These are phyloP conservation scores for Hevea brasiliensis DNA, from an alignment of 345 rosid species.

Conservation along the genomic window DNA sequence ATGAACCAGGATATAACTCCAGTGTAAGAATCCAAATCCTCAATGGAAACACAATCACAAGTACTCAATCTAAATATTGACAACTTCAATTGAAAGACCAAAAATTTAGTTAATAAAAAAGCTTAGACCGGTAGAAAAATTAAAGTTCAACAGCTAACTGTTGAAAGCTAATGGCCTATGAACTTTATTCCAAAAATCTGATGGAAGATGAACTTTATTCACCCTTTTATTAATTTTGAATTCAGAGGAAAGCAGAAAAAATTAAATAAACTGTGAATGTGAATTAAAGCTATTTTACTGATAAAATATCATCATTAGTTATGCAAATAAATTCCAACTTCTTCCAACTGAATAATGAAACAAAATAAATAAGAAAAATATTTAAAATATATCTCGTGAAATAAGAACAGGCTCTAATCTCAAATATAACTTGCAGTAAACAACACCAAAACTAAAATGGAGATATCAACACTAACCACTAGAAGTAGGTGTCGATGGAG, in stretches of 20 bases:
- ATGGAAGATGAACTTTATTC: no score
- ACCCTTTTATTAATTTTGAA: neutral
- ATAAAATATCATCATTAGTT: neutral
- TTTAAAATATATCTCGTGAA: neutral
- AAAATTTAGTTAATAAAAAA: no score
- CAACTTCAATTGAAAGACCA: no score
- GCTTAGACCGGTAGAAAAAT: no score
- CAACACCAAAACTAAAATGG: conserved; percentile 5
- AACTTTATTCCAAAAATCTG: no score
- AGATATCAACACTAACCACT: conserved; percentile 46
- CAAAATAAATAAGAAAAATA: neutral
- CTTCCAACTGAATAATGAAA: neutral
- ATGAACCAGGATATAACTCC: no score
- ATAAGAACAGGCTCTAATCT: neutral
- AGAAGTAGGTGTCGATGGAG: conserved; percentile 33
- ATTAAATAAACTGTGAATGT: neutral
- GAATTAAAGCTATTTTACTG: neutral
- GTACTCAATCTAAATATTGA: neutral
- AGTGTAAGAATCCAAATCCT: no score
- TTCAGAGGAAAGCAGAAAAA: neutral
- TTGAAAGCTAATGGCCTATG: no score
- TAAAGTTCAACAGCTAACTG: no score
- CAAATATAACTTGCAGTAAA: neutral
- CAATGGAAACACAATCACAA: no score
- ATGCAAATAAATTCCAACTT: neutral